Evolutionary conservation across 106 monocot genomes (phyloP).

Genomic region (Posidonia australis): DNA sequence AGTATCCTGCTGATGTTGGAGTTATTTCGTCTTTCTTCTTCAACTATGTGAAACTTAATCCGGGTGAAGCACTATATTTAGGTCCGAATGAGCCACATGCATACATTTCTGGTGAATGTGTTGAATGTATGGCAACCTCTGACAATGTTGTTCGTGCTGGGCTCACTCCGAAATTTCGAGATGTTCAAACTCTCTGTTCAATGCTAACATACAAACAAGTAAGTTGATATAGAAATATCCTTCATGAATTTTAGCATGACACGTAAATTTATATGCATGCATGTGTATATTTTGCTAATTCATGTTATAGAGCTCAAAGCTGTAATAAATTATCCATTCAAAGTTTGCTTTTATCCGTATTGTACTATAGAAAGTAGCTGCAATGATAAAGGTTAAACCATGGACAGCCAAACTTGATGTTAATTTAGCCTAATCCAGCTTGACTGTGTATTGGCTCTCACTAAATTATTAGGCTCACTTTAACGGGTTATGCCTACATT

Average conservation of each 20-base stretch:
- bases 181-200: slow-evolving; percentile 84
- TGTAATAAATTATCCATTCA: too few species aligned
- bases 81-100: slow-evolving; percentile 95
- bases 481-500: too few species aligned
- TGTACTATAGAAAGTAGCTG: too few species aligned
- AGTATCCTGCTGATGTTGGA: slow-evolving; percentile 84
- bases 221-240: not conserved
- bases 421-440: too few species aligned
- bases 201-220: slow-evolving; percentile 98
- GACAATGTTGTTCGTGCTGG: slow-evolving; percentile 99
- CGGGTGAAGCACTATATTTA: slow-evolving; percentile 82
- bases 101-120: slow-evolving; percentile 84
- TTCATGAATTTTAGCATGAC: not conserved
- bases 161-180: slow-evolving; percentile 80
- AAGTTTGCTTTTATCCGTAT: too few species aligned
- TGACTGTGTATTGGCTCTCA: too few species aligned
- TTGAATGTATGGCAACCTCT: slow-evolving; percentile 97
- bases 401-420: too few species aligned
- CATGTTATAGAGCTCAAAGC: too few species aligned
- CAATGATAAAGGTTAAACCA: too few species aligned
- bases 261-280: too few species aligned
- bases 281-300: too few species aligned
- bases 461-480: too few species aligned
- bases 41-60: slow-evolving; percentile 76
- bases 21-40: slow-evolving; percentile 86